Conservation (phyloP, 768 basidiomycete genomes). For the Tulasnella sp. region DNA sequence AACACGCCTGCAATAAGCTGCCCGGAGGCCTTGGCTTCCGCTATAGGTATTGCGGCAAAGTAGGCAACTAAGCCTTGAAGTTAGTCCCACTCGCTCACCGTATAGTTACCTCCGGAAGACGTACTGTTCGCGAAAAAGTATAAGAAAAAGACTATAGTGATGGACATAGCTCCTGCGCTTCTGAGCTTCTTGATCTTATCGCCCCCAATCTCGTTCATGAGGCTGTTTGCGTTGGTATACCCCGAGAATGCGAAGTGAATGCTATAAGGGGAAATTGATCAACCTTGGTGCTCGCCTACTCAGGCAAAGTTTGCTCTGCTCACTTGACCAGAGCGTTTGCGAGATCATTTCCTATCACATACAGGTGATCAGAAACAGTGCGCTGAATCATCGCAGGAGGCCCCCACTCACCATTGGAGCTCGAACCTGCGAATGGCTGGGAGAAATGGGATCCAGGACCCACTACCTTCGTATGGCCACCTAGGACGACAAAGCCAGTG, state of each 20-base stretch:
- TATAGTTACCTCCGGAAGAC: too few relatives aligned
- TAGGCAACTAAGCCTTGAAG: not conserved
- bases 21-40: not conserved
- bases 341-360: conserved; percentile 2
- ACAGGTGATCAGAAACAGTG: too few relatives aligned
- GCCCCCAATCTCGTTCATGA: conserved; percentile 1
- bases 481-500: conserved; percentile 4
- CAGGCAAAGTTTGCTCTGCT: not conserved
- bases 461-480: not conserved
- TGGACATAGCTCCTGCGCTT: not conserved
- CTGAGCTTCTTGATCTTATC: not conserved
- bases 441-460: conserved; percentile 3
- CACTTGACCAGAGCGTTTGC: not conserved
- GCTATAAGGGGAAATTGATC: not conserved
- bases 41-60: conserved; percentile 6
- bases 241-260: not conserved
- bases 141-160: not conserved
- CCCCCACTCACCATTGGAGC: not conserved
- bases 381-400: not conserved
- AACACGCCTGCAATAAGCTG: conserved; percentile 10
- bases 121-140: conserved; percentile 5
- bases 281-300: not conserved
- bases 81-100: too few relatives aligned
- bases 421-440: not conserved
- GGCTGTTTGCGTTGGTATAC: not conserved